Conservation (phyloP, 23 red algal genomes). For the Gracilaria vermiculophylla region DNA sequence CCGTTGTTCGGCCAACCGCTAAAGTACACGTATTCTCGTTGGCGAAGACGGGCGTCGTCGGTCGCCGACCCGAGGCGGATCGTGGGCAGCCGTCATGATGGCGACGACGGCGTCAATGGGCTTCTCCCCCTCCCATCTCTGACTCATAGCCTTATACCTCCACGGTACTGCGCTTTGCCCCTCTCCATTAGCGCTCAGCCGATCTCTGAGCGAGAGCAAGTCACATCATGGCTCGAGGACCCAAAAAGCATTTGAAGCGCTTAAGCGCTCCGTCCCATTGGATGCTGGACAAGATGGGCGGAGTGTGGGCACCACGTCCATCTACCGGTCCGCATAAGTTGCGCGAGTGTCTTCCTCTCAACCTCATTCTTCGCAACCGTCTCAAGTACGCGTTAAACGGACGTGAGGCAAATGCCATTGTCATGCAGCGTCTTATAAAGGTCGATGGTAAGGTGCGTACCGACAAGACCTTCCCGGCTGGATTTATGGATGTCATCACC, state of each 20-base stretch:
- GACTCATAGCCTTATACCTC: too few species aligned
- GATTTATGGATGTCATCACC: conserved; percentile 98
- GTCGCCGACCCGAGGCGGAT: background rate
- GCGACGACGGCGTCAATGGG: too few species aligned
- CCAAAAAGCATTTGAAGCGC: conserved; percentile 99
- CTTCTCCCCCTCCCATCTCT: too few species aligned
- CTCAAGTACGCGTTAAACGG: conserved; percentile 97
- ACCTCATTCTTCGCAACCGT: conserved; percentile 96
- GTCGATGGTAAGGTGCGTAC: conserved; percentile 99
- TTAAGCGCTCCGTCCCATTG: conserved; percentile 95
- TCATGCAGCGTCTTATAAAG: conserved; percentile 98
- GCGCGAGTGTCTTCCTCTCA: conserved; percentile 92
- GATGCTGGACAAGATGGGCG: conserved; percentile 98
- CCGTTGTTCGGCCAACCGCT: background rate
- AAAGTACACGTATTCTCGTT: background rate
- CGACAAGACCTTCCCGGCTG: conserved; percentile 92
- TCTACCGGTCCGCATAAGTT: conserved; percentile 95
- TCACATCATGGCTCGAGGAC: conserved; percentile 81
- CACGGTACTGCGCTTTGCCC: too few species aligned
- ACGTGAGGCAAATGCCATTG: conserved; percentile 84
- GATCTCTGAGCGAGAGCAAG: background rate
- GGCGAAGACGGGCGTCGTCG: background rate
- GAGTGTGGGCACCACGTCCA: conserved; percentile 94
- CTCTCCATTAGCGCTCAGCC: background rate
- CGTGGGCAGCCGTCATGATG: background rate